A percentile compares a stretch with the other conserved stretches of the same genome.
Evolutionary conservation across 305 asterid species (phyloP).

Genomic region (Fraxinus dipetala): DNA sequence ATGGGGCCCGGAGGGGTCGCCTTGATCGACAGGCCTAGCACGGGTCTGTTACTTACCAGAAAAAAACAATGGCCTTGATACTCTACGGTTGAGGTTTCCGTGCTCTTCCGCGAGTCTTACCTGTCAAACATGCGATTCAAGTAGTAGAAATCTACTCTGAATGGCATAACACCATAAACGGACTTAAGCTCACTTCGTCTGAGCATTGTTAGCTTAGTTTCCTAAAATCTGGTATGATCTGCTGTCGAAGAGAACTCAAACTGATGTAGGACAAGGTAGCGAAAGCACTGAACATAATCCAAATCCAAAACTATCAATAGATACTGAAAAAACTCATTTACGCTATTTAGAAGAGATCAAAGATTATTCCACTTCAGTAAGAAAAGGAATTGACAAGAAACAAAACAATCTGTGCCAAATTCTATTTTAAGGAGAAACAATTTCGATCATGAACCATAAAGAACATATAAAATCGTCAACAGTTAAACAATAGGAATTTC

Average conservation of each 20-base stretch:
- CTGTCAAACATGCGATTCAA: no score
- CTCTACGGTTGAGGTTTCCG: no score
- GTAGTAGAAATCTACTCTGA: not conserved
- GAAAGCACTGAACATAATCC: not conserved
- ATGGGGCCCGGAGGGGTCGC: no score
- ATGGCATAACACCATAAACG: not conserved
- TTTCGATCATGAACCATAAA: constrained; percentile 7
- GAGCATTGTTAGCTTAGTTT: not conserved
- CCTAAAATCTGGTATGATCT: not conserved
- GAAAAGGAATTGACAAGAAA: not conserved
- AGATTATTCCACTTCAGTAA: not conserved
- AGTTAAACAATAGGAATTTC: constrained; percentile 1
- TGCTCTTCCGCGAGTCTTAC: no score
- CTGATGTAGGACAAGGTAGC: not conserved
- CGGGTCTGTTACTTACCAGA: no score
- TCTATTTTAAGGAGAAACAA: constrained; percentile 22
- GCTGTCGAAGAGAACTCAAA: not conserved
- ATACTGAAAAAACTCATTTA: not conserved
- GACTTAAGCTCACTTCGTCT: not conserved
- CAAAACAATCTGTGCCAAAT: constrained; percentile 3
- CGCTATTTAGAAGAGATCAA: constrained; percentile 7
- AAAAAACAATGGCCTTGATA: no score
- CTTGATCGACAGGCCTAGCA: no score
- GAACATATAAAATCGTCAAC: not conserved
- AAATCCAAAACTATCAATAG: not conserved